These are phyloP conservation scores for Penicillium griseofulvum DNA, from an alignment of 2,329 filamentous ascomycete genomes.

Conservation along the genomic window DNA sequence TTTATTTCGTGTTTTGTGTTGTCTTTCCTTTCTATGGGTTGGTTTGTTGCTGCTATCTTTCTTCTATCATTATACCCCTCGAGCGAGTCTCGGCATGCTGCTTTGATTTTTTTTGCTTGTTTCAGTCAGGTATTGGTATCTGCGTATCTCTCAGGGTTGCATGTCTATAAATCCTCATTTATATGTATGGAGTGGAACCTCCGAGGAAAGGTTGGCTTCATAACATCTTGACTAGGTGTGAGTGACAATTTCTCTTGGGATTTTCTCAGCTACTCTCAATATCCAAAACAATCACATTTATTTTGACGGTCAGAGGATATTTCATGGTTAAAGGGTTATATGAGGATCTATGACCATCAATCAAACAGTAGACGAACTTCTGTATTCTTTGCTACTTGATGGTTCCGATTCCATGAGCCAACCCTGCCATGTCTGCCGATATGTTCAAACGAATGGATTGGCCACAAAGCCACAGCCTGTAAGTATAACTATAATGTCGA, in stretches of 20 bases:
- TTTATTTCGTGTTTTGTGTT: not conserved
- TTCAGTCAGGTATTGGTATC: not conserved
- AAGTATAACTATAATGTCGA: constrained; percentile 13
- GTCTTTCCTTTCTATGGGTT: not conserved
- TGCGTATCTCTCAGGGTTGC: not conserved
- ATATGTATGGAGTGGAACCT: not conserved
- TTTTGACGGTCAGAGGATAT: not conserved
- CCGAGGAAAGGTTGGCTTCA: not conserved
- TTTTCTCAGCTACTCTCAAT: not conserved
- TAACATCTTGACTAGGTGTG: not conserved
- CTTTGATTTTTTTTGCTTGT: not conserved
- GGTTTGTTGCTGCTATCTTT: constrained; percentile 7
- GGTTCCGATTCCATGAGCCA: not conserved
- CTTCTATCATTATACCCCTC: constrained; percentile 19
- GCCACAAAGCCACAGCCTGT: not conserved
- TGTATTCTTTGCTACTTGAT: not conserved
- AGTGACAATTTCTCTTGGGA: not conserved
- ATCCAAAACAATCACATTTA: not conserved
- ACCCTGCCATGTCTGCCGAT: not conserved
- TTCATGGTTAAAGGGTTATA: not conserved
- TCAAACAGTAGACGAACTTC: not conserved
- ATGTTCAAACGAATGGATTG: constrained; percentile 7
- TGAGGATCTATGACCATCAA: not conserved
- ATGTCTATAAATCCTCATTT: not conserved
- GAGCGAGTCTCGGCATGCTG: constrained; percentile 9